These are phyloP conservation scores for Echria macrotheca DNA, from an alignment of 495 filamentous ascomycete genomes.

Conservation along the genomic window DNA sequence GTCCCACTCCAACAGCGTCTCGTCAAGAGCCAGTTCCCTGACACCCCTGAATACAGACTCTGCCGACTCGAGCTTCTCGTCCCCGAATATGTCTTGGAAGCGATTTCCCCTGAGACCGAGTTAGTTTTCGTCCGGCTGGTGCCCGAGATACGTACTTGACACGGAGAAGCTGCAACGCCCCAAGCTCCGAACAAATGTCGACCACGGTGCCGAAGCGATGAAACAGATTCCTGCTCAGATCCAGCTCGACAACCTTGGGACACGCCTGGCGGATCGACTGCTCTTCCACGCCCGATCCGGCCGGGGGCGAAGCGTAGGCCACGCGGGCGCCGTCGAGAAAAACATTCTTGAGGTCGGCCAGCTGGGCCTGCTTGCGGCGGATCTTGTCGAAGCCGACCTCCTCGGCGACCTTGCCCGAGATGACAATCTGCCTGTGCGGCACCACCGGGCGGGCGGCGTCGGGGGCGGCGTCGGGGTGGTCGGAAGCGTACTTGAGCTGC, in stretches of 20 bases:
- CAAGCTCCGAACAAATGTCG: constrained; percentile 62
- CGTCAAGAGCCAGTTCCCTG: constrained; percentile 64
- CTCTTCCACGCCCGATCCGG: constrained; percentile 26
- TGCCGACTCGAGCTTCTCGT: constrained; percentile 28
- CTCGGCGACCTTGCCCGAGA: constrained; percentile 82
- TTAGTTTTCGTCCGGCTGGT: constrained; percentile 49
- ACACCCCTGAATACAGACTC: constrained; percentile 49
- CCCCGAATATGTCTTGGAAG: constrained; percentile 45
- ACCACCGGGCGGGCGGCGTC: no score
- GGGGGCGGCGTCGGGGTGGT: constrained; percentile 28
- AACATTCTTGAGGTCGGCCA: constrained; percentile 72
- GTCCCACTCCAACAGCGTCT: constrained; percentile 67
- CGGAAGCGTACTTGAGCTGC: constrained; percentile 72
- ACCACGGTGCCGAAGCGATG: constrained; percentile 58
- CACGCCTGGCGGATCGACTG: constrained; percentile 42
- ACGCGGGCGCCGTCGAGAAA: constrained; percentile 73
- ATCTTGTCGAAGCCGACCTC: constrained; percentile 97
- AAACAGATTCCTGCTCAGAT: constrained; percentile 81
- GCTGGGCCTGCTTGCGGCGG: constrained; percentile 65
- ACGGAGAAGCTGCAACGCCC: constrained; percentile 56
- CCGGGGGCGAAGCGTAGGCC: constrained; percentile 32
- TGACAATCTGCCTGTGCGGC: constrained; percentile 48
- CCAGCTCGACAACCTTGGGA: constrained; percentile 70
- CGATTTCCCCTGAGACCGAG: constrained; percentile 62
- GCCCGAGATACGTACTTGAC: constrained; percentile 55